Conservation (phyloP, 108 stramenopile genomes). For the Nannochloropsis salina region DNA sequence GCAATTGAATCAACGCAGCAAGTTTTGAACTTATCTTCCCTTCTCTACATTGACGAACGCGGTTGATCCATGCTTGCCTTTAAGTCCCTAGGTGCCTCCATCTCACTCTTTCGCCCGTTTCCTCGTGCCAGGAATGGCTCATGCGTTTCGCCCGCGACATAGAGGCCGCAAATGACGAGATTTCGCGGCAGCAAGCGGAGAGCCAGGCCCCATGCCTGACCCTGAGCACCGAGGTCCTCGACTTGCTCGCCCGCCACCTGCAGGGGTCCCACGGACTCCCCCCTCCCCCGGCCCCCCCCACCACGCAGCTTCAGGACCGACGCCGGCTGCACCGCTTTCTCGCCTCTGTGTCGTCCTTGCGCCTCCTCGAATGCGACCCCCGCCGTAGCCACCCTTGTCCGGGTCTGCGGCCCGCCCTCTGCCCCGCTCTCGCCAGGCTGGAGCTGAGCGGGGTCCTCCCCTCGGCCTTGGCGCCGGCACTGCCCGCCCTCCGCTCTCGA, state of each 20-base stretch:
- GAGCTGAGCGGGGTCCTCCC: neutral
- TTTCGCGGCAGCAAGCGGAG: neutral
- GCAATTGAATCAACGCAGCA: too few relatives aligned
- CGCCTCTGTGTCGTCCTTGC: neutral
- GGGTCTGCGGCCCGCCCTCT: neutral
- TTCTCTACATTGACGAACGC: too few relatives aligned
- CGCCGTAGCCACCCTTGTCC: neutral
- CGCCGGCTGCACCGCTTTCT: neutral
- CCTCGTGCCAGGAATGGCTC: neutral
- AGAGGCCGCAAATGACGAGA: neutral
- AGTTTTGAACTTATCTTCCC: too few relatives aligned
- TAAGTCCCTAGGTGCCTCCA: too few relatives aligned
- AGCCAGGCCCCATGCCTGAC: neutral
- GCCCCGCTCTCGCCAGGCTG: neutral
- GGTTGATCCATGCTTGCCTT: too few relatives aligned
- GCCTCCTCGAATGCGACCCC: neutral
- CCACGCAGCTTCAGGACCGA: neutral
- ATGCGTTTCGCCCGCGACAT: slow-evolving; percentile 16
- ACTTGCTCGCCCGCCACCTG: neutral
- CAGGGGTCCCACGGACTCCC: neutral
- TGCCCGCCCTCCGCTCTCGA: neutral
- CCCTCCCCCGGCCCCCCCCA: neutral
- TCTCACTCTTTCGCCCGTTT: too few relatives aligned
- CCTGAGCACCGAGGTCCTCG: neutral
- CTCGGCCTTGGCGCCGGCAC: neutral